phyloP scores from a whole-genome alignment of 2,329 filamentous ascomycete species.

The Colletotrichum sp. region DNA sequence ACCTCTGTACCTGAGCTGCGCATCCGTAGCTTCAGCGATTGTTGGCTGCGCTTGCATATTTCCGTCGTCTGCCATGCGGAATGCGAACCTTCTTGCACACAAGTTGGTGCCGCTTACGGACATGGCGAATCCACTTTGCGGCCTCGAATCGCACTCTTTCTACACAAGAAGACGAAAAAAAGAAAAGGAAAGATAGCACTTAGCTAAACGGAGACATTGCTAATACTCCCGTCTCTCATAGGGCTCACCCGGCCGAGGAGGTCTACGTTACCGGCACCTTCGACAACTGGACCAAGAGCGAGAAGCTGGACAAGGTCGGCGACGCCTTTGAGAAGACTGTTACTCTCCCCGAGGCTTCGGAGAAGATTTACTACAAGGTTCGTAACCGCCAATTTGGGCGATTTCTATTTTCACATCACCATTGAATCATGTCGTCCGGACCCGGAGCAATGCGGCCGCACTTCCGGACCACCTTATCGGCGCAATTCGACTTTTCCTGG shows the following conservation, averaged over 20 bases:
- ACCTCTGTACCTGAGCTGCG: background rate
- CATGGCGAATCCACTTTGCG: background rate
- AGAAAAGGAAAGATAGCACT: background rate
- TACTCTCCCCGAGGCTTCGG: conserved; percentile 64
- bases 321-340: conserved; percentile 83
- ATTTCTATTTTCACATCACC: conserved; percentile 11
- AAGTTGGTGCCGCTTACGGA: background rate
- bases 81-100: conserved; percentile 4
- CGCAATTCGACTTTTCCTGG: background rate
- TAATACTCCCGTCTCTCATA: conserved; percentile 42
- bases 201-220: background rate
- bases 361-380: conserved; percentile 96
- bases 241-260: conserved; percentile 82
- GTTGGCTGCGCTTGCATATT: conserved; percentile 1
- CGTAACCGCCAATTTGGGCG: conserved; percentile 29
- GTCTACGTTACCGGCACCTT: conserved; percentile 97
- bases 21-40: background rate
- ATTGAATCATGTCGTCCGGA: background rate
- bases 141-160: background rate
- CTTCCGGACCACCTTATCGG: background rate
- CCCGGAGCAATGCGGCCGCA: conserved; percentile 1
- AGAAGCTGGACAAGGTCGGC: conserved; percentile 79
- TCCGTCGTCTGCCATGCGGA: background rate
- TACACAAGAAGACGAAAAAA: background rate
- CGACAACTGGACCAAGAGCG: conserved; percentile 89